Percentiles rank a stretch among this genome's conserved stretches.
Conservation (phyloP, 169 alveolate genomes). For the Plasmodium yoelii region DNA sequence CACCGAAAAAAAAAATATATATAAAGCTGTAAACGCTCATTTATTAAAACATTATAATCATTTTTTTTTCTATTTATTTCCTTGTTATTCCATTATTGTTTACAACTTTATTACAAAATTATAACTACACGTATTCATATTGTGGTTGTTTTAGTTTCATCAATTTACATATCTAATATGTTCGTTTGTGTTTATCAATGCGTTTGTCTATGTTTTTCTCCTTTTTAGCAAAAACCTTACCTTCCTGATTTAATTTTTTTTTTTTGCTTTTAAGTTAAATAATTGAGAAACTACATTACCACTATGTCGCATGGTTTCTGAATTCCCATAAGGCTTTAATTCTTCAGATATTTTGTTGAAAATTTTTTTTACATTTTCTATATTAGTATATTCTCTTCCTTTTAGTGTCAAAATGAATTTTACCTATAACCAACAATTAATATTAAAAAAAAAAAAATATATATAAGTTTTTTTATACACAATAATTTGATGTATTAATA, state of each 20-base stretch:
- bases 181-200: background rate
- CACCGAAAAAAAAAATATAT: too few relatives aligned
- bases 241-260: constrained; percentile 27
- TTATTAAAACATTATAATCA: too few relatives aligned
- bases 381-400: constrained; percentile 66
- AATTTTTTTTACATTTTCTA: constrained; percentile 58
- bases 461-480: background rate
- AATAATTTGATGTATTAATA: background rate
- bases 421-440: constrained; percentile 24
- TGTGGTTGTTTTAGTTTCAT: too few relatives aligned
- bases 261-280: constrained; percentile 69
- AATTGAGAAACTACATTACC: constrained; percentile 64
- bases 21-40: too few relatives aligned
- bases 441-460: background rate
- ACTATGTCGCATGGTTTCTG: constrained; percentile 63
- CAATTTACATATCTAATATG: background rate
- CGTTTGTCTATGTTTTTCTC: too few relatives aligned
- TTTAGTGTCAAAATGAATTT: constrained; percentile 61
- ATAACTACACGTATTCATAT: too few relatives aligned
- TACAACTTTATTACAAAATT: too few relatives aligned
- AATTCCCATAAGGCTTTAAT: constrained; percentile 48
- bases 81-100: too few relatives aligned
- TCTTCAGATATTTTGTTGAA: constrained; percentile 63
- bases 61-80: too few relatives aligned
- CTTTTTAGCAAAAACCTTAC: background rate